phyloP scores from a whole-genome alignment of 495 filamentous ascomycete species.

The Talaromyces adpressus region DNA sequence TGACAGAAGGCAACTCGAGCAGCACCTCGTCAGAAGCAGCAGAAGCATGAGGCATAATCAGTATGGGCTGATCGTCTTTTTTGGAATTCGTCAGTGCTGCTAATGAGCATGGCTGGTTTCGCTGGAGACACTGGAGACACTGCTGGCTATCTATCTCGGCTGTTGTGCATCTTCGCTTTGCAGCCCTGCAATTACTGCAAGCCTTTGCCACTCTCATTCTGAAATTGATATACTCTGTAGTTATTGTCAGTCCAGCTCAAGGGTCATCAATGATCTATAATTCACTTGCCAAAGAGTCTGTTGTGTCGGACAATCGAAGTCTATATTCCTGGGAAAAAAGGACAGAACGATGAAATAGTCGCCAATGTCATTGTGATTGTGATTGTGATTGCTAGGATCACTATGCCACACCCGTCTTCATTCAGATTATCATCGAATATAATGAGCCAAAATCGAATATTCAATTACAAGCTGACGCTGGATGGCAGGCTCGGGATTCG shows the following conservation, averaged over 20 bases:
- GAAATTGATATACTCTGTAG: neutral
- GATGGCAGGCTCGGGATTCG: neutral
- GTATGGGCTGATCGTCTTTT: neutral
- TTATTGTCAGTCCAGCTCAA: neutral
- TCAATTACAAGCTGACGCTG: neutral
- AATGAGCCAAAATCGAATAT: neutral
- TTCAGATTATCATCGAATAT: neutral
- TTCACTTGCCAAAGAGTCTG: neutral
- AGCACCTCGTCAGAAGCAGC: neutral
- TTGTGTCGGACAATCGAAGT: neutral
- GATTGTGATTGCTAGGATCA: neutral
- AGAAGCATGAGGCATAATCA: neutral
- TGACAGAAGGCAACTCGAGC: neutral
- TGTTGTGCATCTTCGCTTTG: conserved; percentile 1
- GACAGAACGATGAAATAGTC: neutral
- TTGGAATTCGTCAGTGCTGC: neutral
- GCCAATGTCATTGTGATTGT: neutral
- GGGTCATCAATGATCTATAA: neutral
- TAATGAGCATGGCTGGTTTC: neutral
- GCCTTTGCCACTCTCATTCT: neutral
- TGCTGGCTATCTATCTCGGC: neutral
- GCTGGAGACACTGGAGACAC: neutral
- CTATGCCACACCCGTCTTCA: neutral
- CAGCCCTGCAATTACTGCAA: neutral
- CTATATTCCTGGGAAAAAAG: neutral